Conservation (phyloP, 768 basidiomycete species). For the Inosperma sp. region DNA sequence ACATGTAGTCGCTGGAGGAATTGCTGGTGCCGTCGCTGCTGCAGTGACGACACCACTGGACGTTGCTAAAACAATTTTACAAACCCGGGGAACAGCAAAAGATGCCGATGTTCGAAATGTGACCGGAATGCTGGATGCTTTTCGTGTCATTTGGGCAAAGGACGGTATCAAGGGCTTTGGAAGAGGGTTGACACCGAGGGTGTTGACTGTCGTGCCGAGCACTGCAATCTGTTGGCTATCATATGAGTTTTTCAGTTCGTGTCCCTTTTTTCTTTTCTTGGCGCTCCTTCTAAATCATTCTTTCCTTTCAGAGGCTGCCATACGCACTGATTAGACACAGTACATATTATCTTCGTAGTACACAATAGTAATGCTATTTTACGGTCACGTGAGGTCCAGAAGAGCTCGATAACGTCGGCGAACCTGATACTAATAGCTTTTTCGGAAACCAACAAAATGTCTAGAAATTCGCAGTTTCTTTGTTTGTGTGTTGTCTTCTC, state of each 20-base stretch:
- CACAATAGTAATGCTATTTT: background rate
- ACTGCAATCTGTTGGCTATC: conserved; percentile 97
- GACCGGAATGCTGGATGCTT: conserved; percentile 81
- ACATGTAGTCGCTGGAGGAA: conserved; percentile 87
- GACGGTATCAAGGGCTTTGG: conserved; percentile 84
- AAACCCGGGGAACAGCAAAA: conserved; percentile 87
- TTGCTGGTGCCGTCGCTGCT: conserved; percentile 91
- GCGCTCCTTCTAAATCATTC: conserved; percentile 10
- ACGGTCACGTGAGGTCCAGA: background rate
- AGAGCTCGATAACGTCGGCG: background rate
- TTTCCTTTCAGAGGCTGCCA: conserved; percentile 52
- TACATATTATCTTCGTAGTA: background rate
- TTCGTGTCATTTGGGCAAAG: conserved; percentile 79
- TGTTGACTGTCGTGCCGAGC: conserved; percentile 94
- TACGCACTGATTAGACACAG: conserved; percentile 43
- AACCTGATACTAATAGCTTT: background rate
- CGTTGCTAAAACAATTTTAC: conserved; percentile 95
- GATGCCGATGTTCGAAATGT: conserved; percentile 83
- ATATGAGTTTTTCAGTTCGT: conserved; percentile 97
- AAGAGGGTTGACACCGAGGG: conserved; percentile 84
- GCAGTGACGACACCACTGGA: conserved; percentile 96
- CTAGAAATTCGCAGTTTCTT: background rate
- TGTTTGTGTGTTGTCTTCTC: background rate
- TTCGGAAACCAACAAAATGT: background rate
- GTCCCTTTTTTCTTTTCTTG: conserved; percentile 31